Base-by-base conservation (phyloP, 176 grass and related monocot genomes). In the Phoenix roebelenii region DNA sequence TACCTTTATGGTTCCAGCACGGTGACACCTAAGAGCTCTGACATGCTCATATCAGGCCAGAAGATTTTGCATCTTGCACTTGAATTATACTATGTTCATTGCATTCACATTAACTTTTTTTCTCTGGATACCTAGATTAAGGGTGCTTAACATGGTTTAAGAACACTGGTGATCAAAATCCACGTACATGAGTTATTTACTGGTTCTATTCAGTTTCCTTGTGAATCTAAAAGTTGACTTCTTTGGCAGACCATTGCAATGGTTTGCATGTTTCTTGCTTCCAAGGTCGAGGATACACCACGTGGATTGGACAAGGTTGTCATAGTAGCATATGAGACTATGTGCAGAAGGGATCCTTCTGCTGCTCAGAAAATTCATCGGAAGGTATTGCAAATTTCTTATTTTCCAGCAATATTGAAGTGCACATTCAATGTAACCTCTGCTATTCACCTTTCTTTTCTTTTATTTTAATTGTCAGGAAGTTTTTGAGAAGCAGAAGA, bases 221-320 rank as follows among this genome's bases (percentile, higher is more conserved):
- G 9, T 39, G 35, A 44, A 1, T 44, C 35, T 44, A 44, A 44
- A 44, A 44, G 9, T 12, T 44, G 35, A 44, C 35, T 12, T 44
- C 56, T 78, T 78, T 79, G 63, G 23, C 81, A 89, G 86, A 85
- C 81, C 26, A 58, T 89, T 54, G 86, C 86, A 64, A 81, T 74
- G 60, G 77, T 74, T 16, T 89, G 81, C 23, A 51, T 89, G 66
- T 89, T 89, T 81, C 78, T 89, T 60, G 86, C 78, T 22, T 73
- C 74, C 18, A 89, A 89, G 62, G 77, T 89, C 18, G 81, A 85
- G 78, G 86, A 89, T 65, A 85, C 67, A 0, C 81, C 74, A 65
- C 71, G 81, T 49, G n/a, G 1, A 50, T 57, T 89, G 28, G 85
- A 95, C 24, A 58, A 72, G 39, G 50, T 23, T 18, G 67, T 79